These are phyloP conservation scores for Imleria badia DNA, from an alignment of 768 basidiomycete genomes.

Conservation along the genomic window DNA sequence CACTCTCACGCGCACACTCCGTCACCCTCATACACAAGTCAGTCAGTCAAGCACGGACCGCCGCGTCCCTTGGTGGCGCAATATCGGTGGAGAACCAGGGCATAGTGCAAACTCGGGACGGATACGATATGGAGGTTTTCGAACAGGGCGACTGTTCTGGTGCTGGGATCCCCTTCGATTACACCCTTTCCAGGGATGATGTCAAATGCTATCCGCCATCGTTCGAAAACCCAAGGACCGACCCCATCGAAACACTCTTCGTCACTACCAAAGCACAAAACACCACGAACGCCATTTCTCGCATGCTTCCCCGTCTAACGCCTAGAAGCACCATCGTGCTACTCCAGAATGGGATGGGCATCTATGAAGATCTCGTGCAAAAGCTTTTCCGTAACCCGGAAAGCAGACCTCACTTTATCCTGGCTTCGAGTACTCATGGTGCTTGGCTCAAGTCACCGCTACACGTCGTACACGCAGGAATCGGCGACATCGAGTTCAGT, in stretches of 20 bases:
- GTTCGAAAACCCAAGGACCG: conserved; percentile 16
- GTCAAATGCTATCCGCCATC: conserved; percentile 16
- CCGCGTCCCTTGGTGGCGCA: conserved; percentile 33
- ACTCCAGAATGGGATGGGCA: conserved; percentile 91
- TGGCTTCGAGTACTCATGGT: conserved; percentile 82
- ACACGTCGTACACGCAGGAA: conserved; percentile 67
- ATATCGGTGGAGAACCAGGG: conserved; percentile 55
- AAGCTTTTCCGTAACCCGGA: conserved; percentile 70
- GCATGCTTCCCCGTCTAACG: conserved; percentile 62
- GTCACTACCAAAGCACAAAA: conserved; percentile 78
- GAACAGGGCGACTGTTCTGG: conserved; percentile 26
- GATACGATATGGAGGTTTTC: conserved; percentile 54
- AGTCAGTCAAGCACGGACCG: conserved; percentile 36
- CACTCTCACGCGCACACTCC: conserved; percentile 48
- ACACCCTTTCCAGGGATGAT: conserved; percentile 10
- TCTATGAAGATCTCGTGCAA: conserved; percentile 76
- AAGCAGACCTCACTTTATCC: conserved; percentile 80
- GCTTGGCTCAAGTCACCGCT: conserved; percentile 53
- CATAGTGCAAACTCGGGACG: conserved; percentile 38
- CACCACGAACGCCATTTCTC: conserved; percentile 55
- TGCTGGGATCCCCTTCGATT: conserved; percentile 18
- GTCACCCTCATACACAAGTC: conserved; percentile 73
- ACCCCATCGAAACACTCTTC: conserved; percentile 71
- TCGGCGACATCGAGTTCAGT: conserved; percentile 74
- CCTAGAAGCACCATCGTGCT: conserved; percentile 80